These are phyloP conservation scores for Phaeosphaeria sp. DNA, from an alignment of 2,329 filamentous ascomycete genomes.

Conservation along the genomic window DNA sequence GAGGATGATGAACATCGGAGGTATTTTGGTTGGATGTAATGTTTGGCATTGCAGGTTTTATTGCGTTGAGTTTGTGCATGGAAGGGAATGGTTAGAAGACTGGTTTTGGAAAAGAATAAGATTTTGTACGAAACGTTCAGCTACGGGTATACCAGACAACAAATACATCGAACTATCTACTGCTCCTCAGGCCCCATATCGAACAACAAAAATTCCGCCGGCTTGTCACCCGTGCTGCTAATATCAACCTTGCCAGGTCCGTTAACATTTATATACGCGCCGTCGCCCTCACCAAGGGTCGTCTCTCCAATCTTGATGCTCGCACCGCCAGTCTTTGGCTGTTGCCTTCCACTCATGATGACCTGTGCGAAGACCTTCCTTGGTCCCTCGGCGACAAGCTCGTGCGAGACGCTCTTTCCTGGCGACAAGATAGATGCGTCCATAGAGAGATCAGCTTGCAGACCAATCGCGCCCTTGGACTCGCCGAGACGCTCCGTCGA, in stretches of 20 bases:
- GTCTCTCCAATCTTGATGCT: conserved; percentile 74
- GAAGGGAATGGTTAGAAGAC: neutral
- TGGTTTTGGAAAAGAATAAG: neutral
- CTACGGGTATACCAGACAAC: neutral
- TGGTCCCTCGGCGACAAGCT: conserved; percentile 68
- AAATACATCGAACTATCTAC: conserved; percentile 6
- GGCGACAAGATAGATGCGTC: conserved; percentile 76
- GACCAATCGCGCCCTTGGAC: conserved; percentile 75
- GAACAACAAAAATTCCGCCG: conserved; percentile 58
- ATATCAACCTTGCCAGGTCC: conserved; percentile 55
- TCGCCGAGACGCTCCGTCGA: conserved; percentile 70
- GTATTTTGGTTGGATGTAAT: no score
- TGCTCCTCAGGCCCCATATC: conserved; percentile 52
- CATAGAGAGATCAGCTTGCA: conserved; percentile 87
- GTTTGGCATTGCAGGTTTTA: no score
- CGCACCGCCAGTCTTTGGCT: conserved; percentile 72
- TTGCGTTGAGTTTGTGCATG: neutral
- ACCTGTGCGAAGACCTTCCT: conserved; percentile 82
- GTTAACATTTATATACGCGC: conserved; percentile 72
- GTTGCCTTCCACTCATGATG: conserved; percentile 66
- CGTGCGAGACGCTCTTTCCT: conserved; percentile 72
- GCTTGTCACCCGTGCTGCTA: conserved; percentile 55
- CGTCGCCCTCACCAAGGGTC: conserved; percentile 77
- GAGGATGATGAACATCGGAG: no score
- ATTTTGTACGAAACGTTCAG: neutral